phyloP scores from a whole-genome alignment of 139 green algal species.

The Gonium pectorale region DNA sequence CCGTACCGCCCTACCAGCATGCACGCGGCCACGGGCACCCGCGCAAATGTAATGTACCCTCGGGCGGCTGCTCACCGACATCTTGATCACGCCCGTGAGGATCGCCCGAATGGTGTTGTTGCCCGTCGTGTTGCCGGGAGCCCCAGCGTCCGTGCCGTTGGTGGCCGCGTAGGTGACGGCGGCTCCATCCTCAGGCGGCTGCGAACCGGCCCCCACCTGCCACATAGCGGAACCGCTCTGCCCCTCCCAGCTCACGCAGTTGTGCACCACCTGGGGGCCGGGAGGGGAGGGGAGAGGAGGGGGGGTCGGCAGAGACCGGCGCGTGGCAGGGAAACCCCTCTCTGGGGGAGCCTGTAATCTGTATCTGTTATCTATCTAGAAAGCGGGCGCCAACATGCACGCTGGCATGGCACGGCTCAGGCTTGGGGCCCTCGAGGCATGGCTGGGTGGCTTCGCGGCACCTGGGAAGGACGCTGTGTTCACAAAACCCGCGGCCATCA shows the following conservation, averaged over 20 bases:
- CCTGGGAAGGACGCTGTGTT: too few relatives aligned
- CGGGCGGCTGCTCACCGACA: background rate
- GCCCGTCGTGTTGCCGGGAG: background rate
- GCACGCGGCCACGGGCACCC: too few relatives aligned
- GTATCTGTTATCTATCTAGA: too few relatives aligned
- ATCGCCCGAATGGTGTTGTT: constrained; percentile 40
- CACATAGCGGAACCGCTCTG: constrained; percentile 39
- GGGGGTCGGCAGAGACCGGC: background rate
- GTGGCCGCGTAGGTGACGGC: background rate
- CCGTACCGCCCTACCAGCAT: too few relatives aligned
- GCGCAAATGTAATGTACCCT: too few relatives aligned
- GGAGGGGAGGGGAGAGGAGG: background rate
- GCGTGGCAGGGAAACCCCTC: background rate
- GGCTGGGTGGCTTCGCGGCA: too few relatives aligned
- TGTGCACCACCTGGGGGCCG: constrained; percentile 13
- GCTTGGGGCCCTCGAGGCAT: too few relatives aligned
- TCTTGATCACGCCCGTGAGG: background rate
- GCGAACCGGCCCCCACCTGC: background rate
- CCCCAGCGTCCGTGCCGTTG: background rate
- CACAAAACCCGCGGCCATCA: too few relatives aligned
- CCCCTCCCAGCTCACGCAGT: constrained; percentile 35
- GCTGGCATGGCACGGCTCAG: too few relatives aligned
- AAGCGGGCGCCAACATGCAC: too few relatives aligned
- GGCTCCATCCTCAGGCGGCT: too few relatives aligned
- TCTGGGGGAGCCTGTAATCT: too few relatives aligned